A percentile compares a stretch with the other conserved stretches of the same genome.
Conservation (phyloP, 768 basidiomycete species). For the Pulveroboletus sp. region DNA sequence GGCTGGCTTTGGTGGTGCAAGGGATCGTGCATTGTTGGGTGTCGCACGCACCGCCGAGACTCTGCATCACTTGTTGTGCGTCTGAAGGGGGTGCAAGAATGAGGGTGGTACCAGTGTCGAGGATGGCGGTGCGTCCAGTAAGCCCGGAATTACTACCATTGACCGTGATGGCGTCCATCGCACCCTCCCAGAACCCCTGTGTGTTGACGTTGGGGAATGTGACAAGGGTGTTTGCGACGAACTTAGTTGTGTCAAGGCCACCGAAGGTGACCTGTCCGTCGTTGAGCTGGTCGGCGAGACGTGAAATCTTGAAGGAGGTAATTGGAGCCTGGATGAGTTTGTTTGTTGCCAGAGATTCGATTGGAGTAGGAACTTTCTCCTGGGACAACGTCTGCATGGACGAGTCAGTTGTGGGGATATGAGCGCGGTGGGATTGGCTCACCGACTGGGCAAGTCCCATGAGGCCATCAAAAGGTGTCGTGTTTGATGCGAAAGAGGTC, state of each 20-base stretch:
- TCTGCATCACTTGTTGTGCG: slow-evolving; percentile 52
- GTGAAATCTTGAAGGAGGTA: slow-evolving; percentile 76
- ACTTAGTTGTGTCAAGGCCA: slow-evolving; percentile 66
- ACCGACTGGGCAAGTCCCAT: slow-evolving; percentile 77
- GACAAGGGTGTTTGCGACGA: slow-evolving; percentile 53
- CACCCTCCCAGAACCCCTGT: slow-evolving; percentile 79
- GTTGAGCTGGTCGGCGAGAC: slow-evolving; percentile 56
- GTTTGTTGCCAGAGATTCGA: slow-evolving; percentile 60
- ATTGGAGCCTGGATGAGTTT: slow-evolving; percentile 61
- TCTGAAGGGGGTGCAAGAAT: slow-evolving; percentile 44
- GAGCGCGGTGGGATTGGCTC: slow-evolving; percentile 24
- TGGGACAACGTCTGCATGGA: slow-evolving; percentile 52
- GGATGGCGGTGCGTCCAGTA: slow-evolving; percentile 64
- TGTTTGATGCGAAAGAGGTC: slow-evolving; percentile 50
- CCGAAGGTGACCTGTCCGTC: slow-evolving; percentile 85
- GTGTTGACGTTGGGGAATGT: slow-evolving; percentile 60
- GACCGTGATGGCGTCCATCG: slow-evolving; percentile 54
- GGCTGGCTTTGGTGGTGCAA: slow-evolving; percentile 50
- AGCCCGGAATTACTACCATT: slow-evolving; percentile 52
- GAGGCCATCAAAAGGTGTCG: slow-evolving; percentile 62
- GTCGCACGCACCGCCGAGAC: slow-evolving; percentile 52
- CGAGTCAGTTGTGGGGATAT: neutral
- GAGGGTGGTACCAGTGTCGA: slow-evolving; percentile 48
- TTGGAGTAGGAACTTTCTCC: slow-evolving; percentile 60
- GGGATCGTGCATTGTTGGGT: slow-evolving; percentile 57